These are phyloP conservation scores for Chrysoporthe cubensis DNA, from an alignment of 2,329 filamentous ascomycete genomes.

Conservation along the genomic window DNA sequence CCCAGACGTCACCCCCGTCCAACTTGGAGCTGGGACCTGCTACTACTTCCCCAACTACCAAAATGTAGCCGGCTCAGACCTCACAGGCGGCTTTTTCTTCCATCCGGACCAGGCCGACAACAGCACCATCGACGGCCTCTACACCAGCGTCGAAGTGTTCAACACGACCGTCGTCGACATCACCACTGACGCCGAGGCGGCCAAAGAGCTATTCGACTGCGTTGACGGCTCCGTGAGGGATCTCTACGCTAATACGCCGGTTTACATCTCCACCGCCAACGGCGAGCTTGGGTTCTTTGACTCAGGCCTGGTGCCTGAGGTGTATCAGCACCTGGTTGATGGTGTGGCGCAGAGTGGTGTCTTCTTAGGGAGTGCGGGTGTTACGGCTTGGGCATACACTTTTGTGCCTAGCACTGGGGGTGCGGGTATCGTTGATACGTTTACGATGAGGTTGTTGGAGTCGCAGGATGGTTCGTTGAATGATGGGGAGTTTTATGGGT, in stretches of 20 bases:
- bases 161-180: constrained; percentile 11
- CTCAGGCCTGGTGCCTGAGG: background rate
- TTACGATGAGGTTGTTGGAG: constrained; percentile 13
- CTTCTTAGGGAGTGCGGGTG: constrained; percentile 3
- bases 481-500: constrained; percentile 11
- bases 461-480: constrained; percentile 5
- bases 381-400: constrained; percentile 12
- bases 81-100: constrained; percentile 3
- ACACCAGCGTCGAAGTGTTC: constrained; percentile 7
- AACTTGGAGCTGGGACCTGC: background rate
- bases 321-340: background rate
- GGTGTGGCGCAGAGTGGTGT: constrained; percentile 9
- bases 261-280: background rate
- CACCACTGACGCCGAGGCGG: background rate
- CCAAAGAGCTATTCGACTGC: background rate
- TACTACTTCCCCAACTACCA: background rate
- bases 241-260: background rate
- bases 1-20: background rate
- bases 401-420: constrained; percentile 7
- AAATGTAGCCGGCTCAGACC: background rate
- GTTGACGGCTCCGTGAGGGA: background rate
- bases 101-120: constrained; percentile 4
- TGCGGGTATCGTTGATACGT: constrained; percentile 8
- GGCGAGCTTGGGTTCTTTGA: background rate
- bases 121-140: constrained; percentile 9